Base-by-base conservation (phyloP, 441 rosid genomes). In the Cnidoscolus chayamansa region DNA sequence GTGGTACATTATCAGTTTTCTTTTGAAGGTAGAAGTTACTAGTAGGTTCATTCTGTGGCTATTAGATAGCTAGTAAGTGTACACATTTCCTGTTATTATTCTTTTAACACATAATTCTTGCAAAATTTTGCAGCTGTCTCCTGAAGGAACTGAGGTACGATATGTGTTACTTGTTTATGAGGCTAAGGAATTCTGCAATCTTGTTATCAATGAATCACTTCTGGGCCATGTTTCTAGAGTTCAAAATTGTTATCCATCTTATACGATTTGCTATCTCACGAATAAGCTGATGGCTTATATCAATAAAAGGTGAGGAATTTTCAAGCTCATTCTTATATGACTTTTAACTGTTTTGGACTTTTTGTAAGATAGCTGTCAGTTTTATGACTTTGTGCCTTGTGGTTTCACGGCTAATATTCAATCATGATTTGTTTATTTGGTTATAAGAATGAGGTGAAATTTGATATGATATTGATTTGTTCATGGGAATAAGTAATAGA, bases 131-230 rank as follows among this genome's bases (percentile, higher is more conserved):
- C 90, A 95, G 98, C 78, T 83, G 65, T 84, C 85, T 56, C 81
- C 87, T 4, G 80, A 78, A 81, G 87, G 80, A 71, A 65, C 78
- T 8, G 87, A 76, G 73, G 79, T 91, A 76, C 88, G 72, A 62
- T 95, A 93, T 73, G 79, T 93, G 64, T 74, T 86, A 72, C 82
- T 95, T 40, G 82, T 95, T 49, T 86, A 76, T 72, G 98, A 88
- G 72, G 98, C 97, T 25, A 95, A 92, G 81, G 98, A 95, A 43
- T 91, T 95, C 70, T 91, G 98, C 84, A 89, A 85, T 71, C 92
- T 88, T 78, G 83, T 89, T 72, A 74, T 79, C 13, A 82, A 81
- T 72, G 90, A 71, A 71, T 87, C 78, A 37, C 72, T 95, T 80
- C 50, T 87, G 71, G 83, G 86, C 74, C 90, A 85, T 59, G 87